phyloP scores from a whole-genome alignment of 1,139 yeast species.

The Suhomyces atakaporum region DNA sequence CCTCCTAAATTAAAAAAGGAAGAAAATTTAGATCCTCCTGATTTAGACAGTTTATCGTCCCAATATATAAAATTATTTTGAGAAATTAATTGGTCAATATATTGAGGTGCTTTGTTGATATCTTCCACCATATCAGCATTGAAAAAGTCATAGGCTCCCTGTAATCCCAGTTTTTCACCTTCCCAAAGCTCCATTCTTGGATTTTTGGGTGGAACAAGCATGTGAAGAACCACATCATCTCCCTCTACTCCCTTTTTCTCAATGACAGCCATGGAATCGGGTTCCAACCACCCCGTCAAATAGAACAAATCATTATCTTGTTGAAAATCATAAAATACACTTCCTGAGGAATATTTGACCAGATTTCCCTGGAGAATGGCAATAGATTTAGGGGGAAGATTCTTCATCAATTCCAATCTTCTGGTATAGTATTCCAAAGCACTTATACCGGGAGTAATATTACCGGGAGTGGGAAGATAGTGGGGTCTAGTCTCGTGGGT shows the following conservation, averaged over 20 bases:
- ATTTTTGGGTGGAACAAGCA: slow-evolving; percentile 88
- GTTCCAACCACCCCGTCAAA: slow-evolving; percentile 92
- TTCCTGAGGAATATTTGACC: slow-evolving; percentile 79
- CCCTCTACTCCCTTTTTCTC: slow-evolving; percentile 57
- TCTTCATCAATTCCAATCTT: slow-evolving; percentile 55
- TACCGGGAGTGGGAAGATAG: slow-evolving; percentile 68
- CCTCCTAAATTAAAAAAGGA: slow-evolving; percentile 14
- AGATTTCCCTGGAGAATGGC: slow-evolving; percentile 76
- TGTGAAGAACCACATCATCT: slow-evolving; percentile 62
- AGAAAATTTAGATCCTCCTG: slow-evolving; percentile 14
- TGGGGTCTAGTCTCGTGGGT: slow-evolving; percentile 80
- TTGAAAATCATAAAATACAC: slow-evolving; percentile 88
- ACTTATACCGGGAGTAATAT: slow-evolving; percentile 84
- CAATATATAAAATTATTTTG: slow-evolving; percentile 51
- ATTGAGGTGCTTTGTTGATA: slow-evolving; percentile 41
- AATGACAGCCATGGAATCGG: slow-evolving; percentile 74
- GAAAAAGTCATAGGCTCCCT: slow-evolving; percentile 79
- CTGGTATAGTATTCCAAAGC: slow-evolving; percentile 81
- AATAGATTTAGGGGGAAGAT: slow-evolving; percentile 63
- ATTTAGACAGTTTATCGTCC: slow-evolving; percentile 40
- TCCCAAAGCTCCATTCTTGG: slow-evolving; percentile 86
- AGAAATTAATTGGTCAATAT: slow-evolving; percentile 48
- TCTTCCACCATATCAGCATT: slow-evolving; percentile 80
- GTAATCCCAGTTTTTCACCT: slow-evolving; percentile 85
- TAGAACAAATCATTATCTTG: slow-evolving; percentile 89